Conservation (phyloP, 257 asterid genomes). For the Forsythia viridissima region DNA sequence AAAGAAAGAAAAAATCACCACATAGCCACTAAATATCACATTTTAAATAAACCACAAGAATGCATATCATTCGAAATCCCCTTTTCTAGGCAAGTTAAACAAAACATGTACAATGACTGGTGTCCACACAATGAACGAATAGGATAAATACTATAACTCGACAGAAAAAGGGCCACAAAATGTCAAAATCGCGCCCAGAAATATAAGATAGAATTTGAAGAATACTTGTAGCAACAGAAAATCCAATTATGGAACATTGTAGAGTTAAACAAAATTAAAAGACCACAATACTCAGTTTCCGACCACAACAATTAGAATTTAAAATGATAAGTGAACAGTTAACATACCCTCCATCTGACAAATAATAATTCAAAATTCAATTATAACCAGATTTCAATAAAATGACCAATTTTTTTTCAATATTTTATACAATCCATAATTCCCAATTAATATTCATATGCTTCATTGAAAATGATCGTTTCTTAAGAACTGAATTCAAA, state of each 20-base stretch:
- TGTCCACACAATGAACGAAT: not conserved
- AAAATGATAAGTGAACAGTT: too few relatives aligned
- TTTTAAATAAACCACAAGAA: constrained; percentile 5
- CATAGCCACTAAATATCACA: not conserved
- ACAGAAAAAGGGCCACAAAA: not conserved
- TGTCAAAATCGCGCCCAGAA: not conserved
- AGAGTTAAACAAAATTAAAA: too few relatives aligned
- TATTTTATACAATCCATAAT: not conserved
- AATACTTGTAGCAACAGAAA: not conserved
- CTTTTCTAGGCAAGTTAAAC: not conserved
- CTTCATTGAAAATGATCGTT: not conserved
- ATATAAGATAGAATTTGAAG: not conserved
- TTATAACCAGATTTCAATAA: too few relatives aligned
- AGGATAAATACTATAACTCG: not conserved
- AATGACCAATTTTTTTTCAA: not conserved
- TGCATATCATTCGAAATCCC: not conserved
- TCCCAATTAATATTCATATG: not conserved
- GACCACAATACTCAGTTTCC: too few relatives aligned
- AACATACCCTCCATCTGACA: too few relatives aligned
- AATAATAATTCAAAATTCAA: too few relatives aligned
- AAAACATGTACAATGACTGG: not conserved
- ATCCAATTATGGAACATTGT: not conserved
- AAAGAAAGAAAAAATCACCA: constrained; percentile 2
- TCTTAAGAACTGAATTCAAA: not conserved
- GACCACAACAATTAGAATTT: too few relatives aligned